These are phyloP conservation scores for Camelina neglecta DNA, from an alignment of 345 rosid species.

Conservation along the genomic window DNA sequence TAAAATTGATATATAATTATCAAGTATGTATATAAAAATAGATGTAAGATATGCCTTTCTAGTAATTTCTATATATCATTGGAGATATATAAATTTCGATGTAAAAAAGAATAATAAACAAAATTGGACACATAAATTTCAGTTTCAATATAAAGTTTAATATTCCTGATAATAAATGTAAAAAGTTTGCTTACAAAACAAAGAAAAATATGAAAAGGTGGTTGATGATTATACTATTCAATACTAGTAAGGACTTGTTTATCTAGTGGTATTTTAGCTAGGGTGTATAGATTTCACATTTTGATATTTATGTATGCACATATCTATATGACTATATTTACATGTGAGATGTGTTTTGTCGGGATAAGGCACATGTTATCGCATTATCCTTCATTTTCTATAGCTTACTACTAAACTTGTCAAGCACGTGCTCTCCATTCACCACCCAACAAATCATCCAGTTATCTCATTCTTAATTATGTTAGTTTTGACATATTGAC, in stretches of 20 bases:
- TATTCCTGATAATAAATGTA: slow-evolving; percentile 27
- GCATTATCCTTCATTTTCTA: slow-evolving; percentile 44
- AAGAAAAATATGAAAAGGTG: slow-evolving; percentile 9
- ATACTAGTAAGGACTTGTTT: background rate
- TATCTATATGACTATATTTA: background rate
- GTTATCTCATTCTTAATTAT: slow-evolving; percentile 33
- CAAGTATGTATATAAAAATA: background rate
- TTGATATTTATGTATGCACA: background rate
- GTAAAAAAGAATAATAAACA: background rate
- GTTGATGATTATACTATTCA: background rate
- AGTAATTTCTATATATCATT: background rate
- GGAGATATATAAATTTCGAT: background rate
- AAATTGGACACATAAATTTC: background rate
- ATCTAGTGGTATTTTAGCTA: slow-evolving; percentile 13
- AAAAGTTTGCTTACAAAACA: slow-evolving; percentile 17
- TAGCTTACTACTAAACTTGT: slow-evolving; percentile 40
- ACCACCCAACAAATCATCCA: slow-evolving; percentile 39
- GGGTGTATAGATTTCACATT: slow-evolving; percentile 22
- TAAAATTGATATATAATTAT: background rate
- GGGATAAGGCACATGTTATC: slow-evolving; percentile 48
- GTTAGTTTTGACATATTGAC: slow-evolving; percentile 29
- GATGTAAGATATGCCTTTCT: slow-evolving; percentile 10
- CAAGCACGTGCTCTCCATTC: slow-evolving; percentile 49
- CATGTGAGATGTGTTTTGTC: slow-evolving; percentile 48
- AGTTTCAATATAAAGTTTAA: background rate